A percentile compares a stretch with the other conserved stretches of the same genome.
Conservation (phyloP, 75 land plant species). For the Ceratopteris richardii region DNA sequence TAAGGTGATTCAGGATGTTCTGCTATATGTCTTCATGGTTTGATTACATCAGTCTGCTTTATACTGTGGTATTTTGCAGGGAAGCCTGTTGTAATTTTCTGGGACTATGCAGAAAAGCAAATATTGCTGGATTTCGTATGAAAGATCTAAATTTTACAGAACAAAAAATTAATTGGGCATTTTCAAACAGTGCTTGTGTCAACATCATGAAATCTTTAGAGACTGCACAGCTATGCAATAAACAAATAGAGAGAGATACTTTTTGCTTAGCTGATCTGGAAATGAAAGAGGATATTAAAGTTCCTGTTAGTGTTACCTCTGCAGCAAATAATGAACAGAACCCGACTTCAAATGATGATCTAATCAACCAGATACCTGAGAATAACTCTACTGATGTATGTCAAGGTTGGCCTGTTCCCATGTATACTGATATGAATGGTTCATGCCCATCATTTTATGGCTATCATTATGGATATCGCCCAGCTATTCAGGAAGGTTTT, state of each 20-base stretch:
- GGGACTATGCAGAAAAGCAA: conserved; percentile 18
- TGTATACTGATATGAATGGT: neutral
- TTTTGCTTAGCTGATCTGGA: neutral
- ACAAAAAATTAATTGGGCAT: neutral
- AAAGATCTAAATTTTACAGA: conserved; percentile 32
- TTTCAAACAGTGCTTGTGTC: neutral
- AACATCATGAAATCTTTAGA: neutral
- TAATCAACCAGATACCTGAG: too few relatives aligned
- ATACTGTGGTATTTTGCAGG: conserved; percentile 19
- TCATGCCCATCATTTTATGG: neutral
- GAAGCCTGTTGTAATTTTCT: conserved; percentile 27
- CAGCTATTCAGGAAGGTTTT: neutral
- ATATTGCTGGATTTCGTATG: conserved; percentile 18
- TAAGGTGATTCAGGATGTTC: conserved; percentile 18
- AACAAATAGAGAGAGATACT: too few relatives aligned
- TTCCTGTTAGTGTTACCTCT: neutral
- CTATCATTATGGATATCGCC: neutral
- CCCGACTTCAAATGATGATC: too few relatives aligned
- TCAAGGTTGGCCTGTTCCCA: neutral
- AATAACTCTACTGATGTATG: neutral
- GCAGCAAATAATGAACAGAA: too few relatives aligned
- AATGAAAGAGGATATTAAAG: neutral
- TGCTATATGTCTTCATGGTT: conserved; percentile 1
- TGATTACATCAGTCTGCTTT: neutral
- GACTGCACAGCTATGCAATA: too few relatives aligned